These are phyloP conservation scores for Eragrostis curvula DNA, from an alignment of 176 grass and related monocot genomes.

Conservation along the genomic window DNA sequence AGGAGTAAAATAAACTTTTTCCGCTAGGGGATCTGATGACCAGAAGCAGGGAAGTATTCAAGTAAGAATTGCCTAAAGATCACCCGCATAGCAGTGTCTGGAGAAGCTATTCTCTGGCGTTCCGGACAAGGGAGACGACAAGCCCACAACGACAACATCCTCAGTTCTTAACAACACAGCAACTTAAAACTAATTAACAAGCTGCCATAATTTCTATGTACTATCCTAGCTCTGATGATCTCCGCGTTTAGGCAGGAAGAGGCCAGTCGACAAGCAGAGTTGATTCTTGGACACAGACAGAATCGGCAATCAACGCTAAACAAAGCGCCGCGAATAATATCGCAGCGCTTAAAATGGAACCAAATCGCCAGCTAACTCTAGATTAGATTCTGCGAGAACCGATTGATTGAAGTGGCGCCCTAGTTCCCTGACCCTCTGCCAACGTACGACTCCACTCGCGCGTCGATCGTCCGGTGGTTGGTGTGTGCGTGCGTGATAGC, in stretches of 20 bases:
- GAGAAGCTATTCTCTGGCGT: background rate
- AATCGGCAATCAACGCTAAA: slow-evolving; percentile 1
- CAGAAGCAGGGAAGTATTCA: background rate
- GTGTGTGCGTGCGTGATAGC: slow-evolving; percentile 26
- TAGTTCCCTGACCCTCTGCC: background rate
- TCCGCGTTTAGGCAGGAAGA: background rate
- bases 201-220: too few species aligned
- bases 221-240: background rate
- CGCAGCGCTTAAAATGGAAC: slow-evolving; percentile 17
- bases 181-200: background rate
- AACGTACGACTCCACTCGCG: slow-evolving; percentile 1
- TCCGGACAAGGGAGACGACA: background rate
- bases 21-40: background rate
- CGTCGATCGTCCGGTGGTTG: slow-evolving; percentile 5
- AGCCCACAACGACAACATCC: background rate
- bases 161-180: background rate
- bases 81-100: background rate
- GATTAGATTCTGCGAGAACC: background rate
- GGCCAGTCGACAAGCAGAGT: background rate
- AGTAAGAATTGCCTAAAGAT: background rate
- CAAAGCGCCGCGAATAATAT: background rate
- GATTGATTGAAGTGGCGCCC: background rate
- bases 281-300: background rate
- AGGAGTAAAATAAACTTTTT: too few species aligned
- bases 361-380: background rate